phyloP scores from a whole-genome alignment of 2,329 filamentous ascomycete species.

The Fusarium chuoi region DNA sequence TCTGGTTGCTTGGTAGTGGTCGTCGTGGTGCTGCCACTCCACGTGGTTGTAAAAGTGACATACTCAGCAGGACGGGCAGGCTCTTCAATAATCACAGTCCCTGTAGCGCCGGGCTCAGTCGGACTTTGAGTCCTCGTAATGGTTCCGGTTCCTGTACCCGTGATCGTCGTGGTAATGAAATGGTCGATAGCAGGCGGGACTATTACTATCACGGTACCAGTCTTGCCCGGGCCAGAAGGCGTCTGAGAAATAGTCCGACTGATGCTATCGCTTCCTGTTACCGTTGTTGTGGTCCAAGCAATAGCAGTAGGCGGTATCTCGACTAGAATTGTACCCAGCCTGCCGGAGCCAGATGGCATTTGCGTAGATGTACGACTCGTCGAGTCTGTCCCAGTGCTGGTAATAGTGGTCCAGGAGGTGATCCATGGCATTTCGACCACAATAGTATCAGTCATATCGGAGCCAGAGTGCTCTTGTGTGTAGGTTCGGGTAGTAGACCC shows the following conservation, averaged over 20 bases:
- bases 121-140: background rate
- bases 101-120: background rate
- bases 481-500: accelerated
- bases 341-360: background rate
- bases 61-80: background rate
- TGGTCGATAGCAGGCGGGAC: background rate
- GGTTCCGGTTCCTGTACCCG: background rate
- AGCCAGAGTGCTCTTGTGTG: background rate
- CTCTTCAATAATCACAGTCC: background rate
- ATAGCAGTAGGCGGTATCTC: background rate
- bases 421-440: background rate
- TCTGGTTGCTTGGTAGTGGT: background rate
- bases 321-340: background rate
- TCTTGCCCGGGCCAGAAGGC: background rate
- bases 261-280: background rate
- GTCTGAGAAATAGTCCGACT: background rate
- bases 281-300: background rate
- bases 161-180: background rate
- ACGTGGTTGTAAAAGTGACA: background rate
- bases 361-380: background rate
- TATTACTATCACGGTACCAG: background rate
- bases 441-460: background rate
- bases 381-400: background rate
- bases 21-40: accelerated
- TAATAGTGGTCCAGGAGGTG: background rate